Percentiles rank a stretch among this genome's conserved stretches.
Evolutionary conservation across 2,329 filamentous ascomycete genomes (phyloP).

Genomic region (Beauveria sp.): DNA sequence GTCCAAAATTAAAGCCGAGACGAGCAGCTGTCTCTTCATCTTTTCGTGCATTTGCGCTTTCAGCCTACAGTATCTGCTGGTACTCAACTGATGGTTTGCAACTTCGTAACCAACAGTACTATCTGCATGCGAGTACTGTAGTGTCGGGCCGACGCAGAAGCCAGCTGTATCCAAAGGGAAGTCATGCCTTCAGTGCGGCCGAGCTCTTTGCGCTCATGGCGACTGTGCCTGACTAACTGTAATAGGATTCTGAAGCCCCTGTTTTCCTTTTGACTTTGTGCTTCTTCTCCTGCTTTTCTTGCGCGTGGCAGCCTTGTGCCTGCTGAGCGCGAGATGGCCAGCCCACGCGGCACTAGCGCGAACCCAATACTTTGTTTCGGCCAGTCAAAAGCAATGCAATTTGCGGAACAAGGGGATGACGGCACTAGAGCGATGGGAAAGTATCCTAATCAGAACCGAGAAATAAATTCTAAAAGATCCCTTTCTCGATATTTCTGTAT

Average conservation of each 20-base stretch:
- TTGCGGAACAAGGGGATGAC: background rate
- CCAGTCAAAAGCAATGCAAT: background rate
- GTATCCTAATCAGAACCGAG: background rate
- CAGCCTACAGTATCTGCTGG: too few relatives aligned
- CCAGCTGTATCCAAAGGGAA: background rate
- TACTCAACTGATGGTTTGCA: background rate
- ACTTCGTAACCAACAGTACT: background rate
- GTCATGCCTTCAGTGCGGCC: background rate
- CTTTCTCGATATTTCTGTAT: background rate
- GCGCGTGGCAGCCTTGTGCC: too few relatives aligned
- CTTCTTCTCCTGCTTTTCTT: too few relatives aligned
- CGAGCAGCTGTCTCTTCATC: background rate
- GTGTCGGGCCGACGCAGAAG: background rate
- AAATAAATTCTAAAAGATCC: background rate
- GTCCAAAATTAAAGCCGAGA: background rate
- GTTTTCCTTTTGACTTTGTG: too few relatives aligned
- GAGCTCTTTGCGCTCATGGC: too few relatives aligned
- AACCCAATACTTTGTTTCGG: background rate
- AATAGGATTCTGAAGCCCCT: too few relatives aligned
- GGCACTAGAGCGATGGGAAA: background rate
- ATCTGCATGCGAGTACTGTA: background rate
- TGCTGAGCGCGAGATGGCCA: too few relatives aligned
- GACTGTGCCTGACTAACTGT: too few relatives aligned
- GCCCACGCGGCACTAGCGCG: background rate
- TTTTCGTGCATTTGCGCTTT: background rate